Base-by-base conservation (phyloP, 257 asterid species). In the Nicotiana sylvestris region DNA sequence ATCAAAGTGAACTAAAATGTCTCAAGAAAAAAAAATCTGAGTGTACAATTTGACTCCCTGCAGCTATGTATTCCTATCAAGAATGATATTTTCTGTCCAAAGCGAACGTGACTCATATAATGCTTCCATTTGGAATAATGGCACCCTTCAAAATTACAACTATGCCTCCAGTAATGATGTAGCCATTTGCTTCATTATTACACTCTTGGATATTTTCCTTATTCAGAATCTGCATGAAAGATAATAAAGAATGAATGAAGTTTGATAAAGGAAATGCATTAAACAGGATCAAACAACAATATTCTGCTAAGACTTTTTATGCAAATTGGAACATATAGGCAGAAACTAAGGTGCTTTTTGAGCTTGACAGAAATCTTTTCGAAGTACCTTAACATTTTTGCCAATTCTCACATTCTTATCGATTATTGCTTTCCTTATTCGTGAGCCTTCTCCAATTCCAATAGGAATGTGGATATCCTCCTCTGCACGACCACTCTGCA, bases 331-430 rank as follows among this genome's bases (percentile, higher is more conserved):
- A 12, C 37, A 21, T 21, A 21, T 21, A 21, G 21, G 21, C 21
- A 21, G 21, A 21, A 21, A 21, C 21, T 21, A 21, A 21, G 21
- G 21, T 21, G 21, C 21, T 21, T 21, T 21, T 21, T 21, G 21
- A 21, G 21, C 21, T 21, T 21, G 21, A 21, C 21, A 21, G 21
- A 21, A 21, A 21, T 21, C 21, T 21, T 21, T 21, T 21, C 21
- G 21, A 21, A 21, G 21, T 87, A 94, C 98, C 97, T 82, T 87
- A 9, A 94, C 98, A 93, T 93, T 89, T 83, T 88, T 92, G 81
- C 98, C 98, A 66, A 94, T 94, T 85, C 94, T 92, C 86, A 93
- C 95, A 79, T 93, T 91, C 89, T 93, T 93, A 81, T 93, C 97
- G 1, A 95, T 60, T 69, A 95, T 95, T 46, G 97, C 93, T 82